phyloP scores from a whole-genome alignment of 306 rosid species.

The Sindora glabra region DNA sequence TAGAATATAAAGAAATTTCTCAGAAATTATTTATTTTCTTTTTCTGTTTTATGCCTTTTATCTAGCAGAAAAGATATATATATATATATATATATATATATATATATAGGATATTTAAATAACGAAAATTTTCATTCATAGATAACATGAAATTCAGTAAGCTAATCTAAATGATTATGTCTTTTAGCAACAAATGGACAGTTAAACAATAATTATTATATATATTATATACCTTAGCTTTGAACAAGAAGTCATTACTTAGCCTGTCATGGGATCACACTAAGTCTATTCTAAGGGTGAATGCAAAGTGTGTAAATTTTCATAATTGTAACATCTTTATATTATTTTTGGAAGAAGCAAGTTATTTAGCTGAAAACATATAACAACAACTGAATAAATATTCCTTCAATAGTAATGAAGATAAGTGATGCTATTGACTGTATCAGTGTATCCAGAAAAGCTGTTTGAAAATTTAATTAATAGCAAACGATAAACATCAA shows the following conservation, averaged over 20 bases:
- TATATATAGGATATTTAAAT: not conserved
- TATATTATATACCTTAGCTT: too few species aligned
- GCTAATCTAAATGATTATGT: not conserved
- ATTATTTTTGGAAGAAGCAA: not conserved
- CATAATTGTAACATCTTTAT: not conserved
- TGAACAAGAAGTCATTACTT: too few species aligned
- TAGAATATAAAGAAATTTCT: not conserved
- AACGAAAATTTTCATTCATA: not conserved
- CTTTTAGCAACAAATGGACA: not conserved
- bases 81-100: too few species aligned
- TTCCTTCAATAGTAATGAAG: too few species aligned
- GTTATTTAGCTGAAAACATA: too few species aligned
- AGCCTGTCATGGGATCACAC: too few species aligned
- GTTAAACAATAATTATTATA: not conserved
- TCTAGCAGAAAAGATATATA: not conserved
- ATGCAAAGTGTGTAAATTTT: not conserved
- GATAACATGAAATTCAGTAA: too few species aligned
- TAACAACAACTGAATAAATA: too few species aligned
- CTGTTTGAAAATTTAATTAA: too few species aligned
- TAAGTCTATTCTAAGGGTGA: not conserved
- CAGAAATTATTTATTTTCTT: not conserved
- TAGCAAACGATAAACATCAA: too few species aligned
- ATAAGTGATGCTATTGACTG: too few species aligned
- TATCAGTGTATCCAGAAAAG: too few species aligned
- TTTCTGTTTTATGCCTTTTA: not conserved